Evolutionary conservation across 2,329 filamentous ascomycete genomes (phyloP).

Genomic region (Plectosphaerella plurivora): DNA sequence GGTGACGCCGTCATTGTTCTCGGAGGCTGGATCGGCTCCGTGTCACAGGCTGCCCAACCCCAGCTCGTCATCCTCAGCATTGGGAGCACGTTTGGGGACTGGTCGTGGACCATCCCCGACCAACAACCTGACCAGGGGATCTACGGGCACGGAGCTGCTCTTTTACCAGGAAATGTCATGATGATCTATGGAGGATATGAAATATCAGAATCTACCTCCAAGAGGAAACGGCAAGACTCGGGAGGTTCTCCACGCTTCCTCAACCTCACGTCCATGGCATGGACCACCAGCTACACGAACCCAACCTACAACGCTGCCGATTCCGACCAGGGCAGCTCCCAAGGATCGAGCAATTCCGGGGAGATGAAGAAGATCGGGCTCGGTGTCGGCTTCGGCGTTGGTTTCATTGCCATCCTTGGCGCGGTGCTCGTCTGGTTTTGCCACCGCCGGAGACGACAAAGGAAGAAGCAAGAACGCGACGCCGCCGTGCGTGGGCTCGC

Average conservation of each 20-base stretch:
- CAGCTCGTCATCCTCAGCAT: conserved; percentile 76
- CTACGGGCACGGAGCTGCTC: conserved; percentile 59
- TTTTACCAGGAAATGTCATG: conserved; percentile 64
- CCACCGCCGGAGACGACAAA: conserved; percentile 36
- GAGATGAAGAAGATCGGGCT: conserved; percentile 48
- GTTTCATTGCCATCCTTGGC: conserved; percentile 46
- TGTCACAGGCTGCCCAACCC: conserved; percentile 70
- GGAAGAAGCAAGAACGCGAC: conserved; percentile 30
- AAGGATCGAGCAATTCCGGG: conserved; percentile 6
- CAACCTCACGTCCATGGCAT: conserved; percentile 53
- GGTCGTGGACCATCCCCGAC: conserved; percentile 65
- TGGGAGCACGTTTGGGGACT: conserved; percentile 68
- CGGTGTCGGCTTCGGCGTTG: conserved; percentile 62
- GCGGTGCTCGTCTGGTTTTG: conserved; percentile 42
- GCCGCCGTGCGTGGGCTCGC: conserved; percentile 43
- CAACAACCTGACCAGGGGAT: conserved; percentile 45
- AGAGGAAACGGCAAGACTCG: conserved; percentile 26
- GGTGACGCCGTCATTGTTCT: conserved; percentile 73
- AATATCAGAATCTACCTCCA: conserved; percentile 31
- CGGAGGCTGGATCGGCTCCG: conserved; percentile 90
- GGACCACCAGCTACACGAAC: conserved; percentile 46
- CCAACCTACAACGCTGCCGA: conserved; percentile 24
- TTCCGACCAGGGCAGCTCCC: conserved; percentile 3
- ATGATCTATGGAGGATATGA: conserved; percentile 62
- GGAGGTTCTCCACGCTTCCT: conserved; percentile 38